These are phyloP conservation scores for Yamagishiella unicocca DNA, from an alignment of 139 green algal species.

Conservation along the genomic window DNA sequence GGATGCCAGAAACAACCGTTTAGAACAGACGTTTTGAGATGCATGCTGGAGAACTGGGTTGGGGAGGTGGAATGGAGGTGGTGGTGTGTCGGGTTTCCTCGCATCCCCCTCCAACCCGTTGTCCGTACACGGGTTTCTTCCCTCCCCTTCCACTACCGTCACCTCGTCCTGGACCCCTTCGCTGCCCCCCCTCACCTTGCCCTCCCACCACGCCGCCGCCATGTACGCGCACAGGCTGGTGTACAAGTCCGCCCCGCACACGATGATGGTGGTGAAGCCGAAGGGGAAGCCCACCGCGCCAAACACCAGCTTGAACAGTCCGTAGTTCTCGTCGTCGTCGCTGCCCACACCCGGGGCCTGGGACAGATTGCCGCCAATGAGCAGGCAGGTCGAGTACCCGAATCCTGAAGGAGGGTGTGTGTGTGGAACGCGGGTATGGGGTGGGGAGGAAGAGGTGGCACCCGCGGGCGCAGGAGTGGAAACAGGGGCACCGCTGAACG, in stretches of 20 bases:
- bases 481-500: too few relatives aligned
- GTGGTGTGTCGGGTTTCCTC: too few relatives aligned
- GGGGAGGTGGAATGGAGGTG: too few relatives aligned
- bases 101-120: too few relatives aligned
- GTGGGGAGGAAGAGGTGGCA: too few relatives aligned
- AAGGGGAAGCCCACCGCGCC: conserved; percentile 58
- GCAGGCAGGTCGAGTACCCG: conserved; percentile 58
- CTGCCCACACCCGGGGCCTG: conserved; percentile 27
- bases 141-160: not conserved
- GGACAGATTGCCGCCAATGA: conserved; percentile 40
- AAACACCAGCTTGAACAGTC: conserved; percentile 55
- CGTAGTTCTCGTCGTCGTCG: conserved; percentile 16
- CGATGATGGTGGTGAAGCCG: conserved; percentile 54
- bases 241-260: conserved; percentile 56
- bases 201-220: conserved; percentile 39
- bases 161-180: not conserved
- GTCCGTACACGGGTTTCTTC: conserved; percentile 8
- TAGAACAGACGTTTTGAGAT: too few relatives aligned
- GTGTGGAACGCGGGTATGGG: too few relatives aligned
- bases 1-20: too few relatives aligned
- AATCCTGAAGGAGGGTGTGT: too few relatives aligned
- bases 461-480: too few relatives aligned
- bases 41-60: too few relatives aligned
- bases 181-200: conserved; percentile 39
- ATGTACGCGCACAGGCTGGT: conserved; percentile 48